phyloP scores from a whole-genome alignment of 176 grass and related monocot species.

The Luzula sylvatica region DNA sequence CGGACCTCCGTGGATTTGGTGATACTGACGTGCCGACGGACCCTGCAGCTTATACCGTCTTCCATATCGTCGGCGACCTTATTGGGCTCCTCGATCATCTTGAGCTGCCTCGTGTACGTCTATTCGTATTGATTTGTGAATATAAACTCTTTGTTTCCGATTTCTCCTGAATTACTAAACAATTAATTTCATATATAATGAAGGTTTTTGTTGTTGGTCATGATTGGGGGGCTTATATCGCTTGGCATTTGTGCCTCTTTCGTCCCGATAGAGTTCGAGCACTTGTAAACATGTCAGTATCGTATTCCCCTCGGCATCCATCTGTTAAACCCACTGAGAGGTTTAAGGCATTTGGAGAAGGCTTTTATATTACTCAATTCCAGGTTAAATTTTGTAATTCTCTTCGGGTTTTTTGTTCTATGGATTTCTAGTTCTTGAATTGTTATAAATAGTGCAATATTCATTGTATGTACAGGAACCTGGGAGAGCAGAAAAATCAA shows the following conservation, averaged over 20 bases:
- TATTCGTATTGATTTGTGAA: not conserved
- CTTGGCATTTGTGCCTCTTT: conserved; percentile 55
- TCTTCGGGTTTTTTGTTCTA: not conserved
- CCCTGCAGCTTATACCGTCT: conserved; percentile 23
- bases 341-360: conserved; percentile 24
- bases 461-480: conserved; percentile 29
- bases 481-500: conserved; percentile 50
- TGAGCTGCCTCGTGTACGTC: conserved; percentile 25
- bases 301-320: conserved; percentile 24
- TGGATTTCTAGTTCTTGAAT: too few species aligned
- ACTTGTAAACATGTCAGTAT: conserved; percentile 25
- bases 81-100: conserved; percentile 38
- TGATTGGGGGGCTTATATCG: conserved; percentile 39
- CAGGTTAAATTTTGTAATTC: conserved; percentile 25
- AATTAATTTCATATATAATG: not conserved
- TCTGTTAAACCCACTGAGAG: not conserved
- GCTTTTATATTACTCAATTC: conserved; percentile 48
- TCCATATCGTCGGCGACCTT: conserved; percentile 45
- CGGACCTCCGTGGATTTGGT: conserved; percentile 44
- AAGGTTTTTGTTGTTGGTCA: conserved; percentile 58
- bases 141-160: too few species aligned
- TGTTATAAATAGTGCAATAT: not conserved
- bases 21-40: conserved; percentile 31
- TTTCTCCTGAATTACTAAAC: too few species aligned
- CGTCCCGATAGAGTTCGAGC: conserved; percentile 45